phyloP scores from a whole-genome alignment of 768 basidiomycete genomes.

The Boletus subparvulus region DNA sequence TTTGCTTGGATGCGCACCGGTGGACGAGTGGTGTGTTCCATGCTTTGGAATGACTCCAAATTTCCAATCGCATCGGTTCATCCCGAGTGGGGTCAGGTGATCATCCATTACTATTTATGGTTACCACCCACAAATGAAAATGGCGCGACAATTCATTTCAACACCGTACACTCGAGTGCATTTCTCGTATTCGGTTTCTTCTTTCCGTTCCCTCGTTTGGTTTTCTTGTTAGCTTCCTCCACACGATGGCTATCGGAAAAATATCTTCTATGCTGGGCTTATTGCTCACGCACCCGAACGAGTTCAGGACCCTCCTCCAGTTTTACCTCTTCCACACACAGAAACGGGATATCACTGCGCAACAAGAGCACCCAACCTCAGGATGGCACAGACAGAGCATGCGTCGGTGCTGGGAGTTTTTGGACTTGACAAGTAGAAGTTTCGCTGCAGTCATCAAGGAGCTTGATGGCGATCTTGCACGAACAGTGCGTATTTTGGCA shows the following conservation, averaged over 20 bases:
- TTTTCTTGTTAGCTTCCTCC: neutral
- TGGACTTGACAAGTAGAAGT: slow-evolving; percentile 86
- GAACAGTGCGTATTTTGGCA: slow-evolving; percentile 63
- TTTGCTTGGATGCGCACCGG: slow-evolving; percentile 47
- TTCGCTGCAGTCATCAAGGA: slow-evolving; percentile 95
- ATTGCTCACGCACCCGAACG: slow-evolving; percentile 74
- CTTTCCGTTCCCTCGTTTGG: neutral
- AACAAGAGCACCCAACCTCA: slow-evolving; percentile 71
- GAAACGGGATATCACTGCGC: slow-evolving; percentile 77
- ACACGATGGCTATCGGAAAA: slow-evolving; percentile 47
- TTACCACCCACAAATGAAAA: neutral
- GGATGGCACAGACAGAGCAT: slow-evolving; percentile 87
- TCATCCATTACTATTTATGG: neutral
- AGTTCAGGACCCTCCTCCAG: slow-evolving; percentile 81
- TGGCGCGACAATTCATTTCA: slow-evolving; percentile 10
- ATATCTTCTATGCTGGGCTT: slow-evolving; percentile 59
- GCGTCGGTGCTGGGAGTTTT: slow-evolving; percentile 85
- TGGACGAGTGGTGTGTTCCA: slow-evolving; percentile 50
- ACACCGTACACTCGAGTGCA: neutral
- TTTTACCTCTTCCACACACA: slow-evolving; percentile 81
- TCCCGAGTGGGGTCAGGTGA: slow-evolving; percentile 8
- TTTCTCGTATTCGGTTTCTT: neutral
- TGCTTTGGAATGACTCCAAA: slow-evolving; percentile 14
- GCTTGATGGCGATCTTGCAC: slow-evolving; percentile 89
- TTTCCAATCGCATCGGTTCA: neutral